These are phyloP conservation scores for Ogataea paraovalis DNA, from an alignment of 805 yeast genomes.

Conservation along the genomic window DNA sequence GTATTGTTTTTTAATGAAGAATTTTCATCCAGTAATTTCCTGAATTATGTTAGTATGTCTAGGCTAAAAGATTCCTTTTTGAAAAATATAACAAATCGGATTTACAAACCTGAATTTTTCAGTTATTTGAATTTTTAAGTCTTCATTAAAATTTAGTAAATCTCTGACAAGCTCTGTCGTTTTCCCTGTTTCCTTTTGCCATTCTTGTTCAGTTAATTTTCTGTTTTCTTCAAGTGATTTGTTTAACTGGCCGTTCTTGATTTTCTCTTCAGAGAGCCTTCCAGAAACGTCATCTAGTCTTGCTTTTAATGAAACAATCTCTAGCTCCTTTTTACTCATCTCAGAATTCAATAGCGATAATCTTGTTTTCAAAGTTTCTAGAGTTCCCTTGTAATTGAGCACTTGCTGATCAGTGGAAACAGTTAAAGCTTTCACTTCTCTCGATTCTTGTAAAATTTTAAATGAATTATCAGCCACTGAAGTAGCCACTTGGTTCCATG, in stretches of 20 bases:
- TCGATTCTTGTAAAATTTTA: constrained; percentile 8
- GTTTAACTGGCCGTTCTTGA: constrained; percentile 31
- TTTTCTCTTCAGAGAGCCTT: constrained; percentile 43
- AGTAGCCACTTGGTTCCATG: constrained; percentile 4
- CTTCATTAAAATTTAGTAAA: not conserved
- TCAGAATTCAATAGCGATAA: constrained; percentile 7
- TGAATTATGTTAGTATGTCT: not conserved
- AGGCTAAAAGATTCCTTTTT: no score
- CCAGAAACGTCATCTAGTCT: constrained; percentile 43
- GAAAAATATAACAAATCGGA: not conserved
- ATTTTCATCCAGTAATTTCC: not conserved
- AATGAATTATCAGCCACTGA: constrained; percentile 2
- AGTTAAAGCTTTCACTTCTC: constrained; percentile 6
- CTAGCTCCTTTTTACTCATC: constrained; percentile 11
- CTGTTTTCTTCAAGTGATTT: constrained; percentile 16
- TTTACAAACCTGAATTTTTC: constrained; percentile 4
- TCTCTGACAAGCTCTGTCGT: not conserved
- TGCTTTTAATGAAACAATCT: constrained; percentile 32
- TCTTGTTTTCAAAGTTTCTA: constrained; percentile 15
- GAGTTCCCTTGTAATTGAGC: constrained; percentile 8
- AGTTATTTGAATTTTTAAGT: not conserved
- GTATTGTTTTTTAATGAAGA: not conserved
- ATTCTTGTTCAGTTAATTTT: constrained; percentile 7
- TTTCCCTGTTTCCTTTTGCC: constrained; percentile 9
- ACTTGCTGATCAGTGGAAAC: constrained; percentile 8